Conservation (phyloP, 2,329 filamentous ascomycete species). For the Colletotrichum costaricense region DNA sequence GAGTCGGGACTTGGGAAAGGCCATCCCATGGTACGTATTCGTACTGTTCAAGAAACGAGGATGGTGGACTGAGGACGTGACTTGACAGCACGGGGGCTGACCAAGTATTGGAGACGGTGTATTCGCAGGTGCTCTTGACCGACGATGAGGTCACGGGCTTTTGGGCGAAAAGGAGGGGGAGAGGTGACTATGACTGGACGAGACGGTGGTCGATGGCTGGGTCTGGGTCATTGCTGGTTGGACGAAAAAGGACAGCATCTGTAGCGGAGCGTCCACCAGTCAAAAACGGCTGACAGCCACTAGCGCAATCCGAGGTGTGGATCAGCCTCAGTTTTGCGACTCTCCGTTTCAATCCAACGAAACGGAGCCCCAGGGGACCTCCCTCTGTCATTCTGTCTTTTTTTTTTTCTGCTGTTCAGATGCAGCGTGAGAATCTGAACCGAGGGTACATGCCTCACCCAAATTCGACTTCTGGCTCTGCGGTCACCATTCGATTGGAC, state of each 20-base stretch:
- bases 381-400: neutral
- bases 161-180: neutral
- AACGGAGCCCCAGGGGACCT: neutral
- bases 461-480: neutral
- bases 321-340: neutral
- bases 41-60: neutral
- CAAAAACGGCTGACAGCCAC: constrained; percentile 3
- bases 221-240: constrained; percentile 16
- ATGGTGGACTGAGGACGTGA: neutral
- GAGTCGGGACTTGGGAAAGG: neutral
- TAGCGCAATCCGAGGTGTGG: constrained; percentile 4
- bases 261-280: constrained; percentile 16
- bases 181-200: neutral
- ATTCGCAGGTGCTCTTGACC: neutral
- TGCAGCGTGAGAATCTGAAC: neutral
- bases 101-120: neutral
- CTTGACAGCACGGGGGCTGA: neutral
- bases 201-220: neutral
- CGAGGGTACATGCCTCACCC: neutral
- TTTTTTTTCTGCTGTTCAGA: neutral
- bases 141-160: constrained; percentile 29
- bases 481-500: neutral
- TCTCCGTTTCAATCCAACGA: neutral
- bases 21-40: neutral
- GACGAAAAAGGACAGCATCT: constrained; percentile 11